Percentiles rank a stretch among this genome's conserved stretches.
These are phyloP conservation scores for Auricularia auricula-judae DNA, from an alignment of 768 basidiomycete genomes.

Conservation along the genomic window DNA sequence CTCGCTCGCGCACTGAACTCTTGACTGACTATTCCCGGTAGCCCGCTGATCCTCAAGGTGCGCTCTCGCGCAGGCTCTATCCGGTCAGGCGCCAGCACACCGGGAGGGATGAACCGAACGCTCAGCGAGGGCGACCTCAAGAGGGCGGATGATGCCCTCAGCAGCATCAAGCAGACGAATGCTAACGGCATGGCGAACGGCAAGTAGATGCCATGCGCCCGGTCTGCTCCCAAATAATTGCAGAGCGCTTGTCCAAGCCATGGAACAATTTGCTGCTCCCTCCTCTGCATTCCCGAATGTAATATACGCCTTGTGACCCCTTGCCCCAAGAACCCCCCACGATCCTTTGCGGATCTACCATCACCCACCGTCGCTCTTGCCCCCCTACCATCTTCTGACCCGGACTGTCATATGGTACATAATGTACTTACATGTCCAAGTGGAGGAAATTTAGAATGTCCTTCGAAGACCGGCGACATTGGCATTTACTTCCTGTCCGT, in stretches of 20 bases:
- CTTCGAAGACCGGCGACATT: background rate
- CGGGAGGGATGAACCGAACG: constrained; percentile 71
- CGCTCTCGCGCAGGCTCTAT: constrained; percentile 74
- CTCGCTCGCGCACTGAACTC: constrained; percentile 8
- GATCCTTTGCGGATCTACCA: no score
- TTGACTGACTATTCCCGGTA: constrained; percentile 18
- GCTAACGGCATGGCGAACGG: constrained; percentile 7
- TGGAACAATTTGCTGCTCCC: no score
- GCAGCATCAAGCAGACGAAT: constrained; percentile 14
- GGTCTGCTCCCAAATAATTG: background rate
- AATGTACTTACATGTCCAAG: background rate
- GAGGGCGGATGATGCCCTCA: constrained; percentile 79
- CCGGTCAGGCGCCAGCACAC: constrained; percentile 66
- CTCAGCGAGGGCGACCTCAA: constrained; percentile 80
- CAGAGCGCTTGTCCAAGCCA: background rate
- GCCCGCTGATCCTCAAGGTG: constrained; percentile 85
- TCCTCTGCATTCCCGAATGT: no score
- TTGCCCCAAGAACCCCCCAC: no score
- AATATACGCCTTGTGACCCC: no score
- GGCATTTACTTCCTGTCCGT: no score
- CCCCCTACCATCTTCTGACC: no score
- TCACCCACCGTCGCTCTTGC: no score
- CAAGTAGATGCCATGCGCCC: background rate
- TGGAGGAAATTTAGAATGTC: background rate
- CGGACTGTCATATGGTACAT: no score